phyloP scores from a whole-genome alignment of 2,329 filamentous ascomycete species.

The Magnaporthiopsis incrustans region DNA sequence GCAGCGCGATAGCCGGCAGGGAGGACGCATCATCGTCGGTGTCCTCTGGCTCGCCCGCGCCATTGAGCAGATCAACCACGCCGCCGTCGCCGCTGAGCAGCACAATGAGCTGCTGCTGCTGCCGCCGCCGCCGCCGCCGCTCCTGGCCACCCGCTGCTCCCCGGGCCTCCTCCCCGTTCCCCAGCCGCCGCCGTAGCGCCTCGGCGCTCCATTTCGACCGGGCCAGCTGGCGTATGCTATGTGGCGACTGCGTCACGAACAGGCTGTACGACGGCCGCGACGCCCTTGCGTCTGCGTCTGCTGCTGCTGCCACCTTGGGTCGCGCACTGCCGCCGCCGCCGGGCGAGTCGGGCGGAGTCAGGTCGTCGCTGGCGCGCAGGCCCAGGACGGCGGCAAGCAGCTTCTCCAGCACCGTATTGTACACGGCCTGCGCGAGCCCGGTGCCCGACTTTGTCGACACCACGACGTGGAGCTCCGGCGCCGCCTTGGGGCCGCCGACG shows the following conservation, averaged over 20 bases:
- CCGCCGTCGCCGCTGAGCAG: slow-evolving; percentile 86
- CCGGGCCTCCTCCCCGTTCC: slow-evolving; percentile 13
- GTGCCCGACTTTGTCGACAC: slow-evolving; percentile 61
- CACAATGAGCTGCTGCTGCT: slow-evolving; percentile 51
- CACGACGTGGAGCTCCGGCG: slow-evolving; percentile 48
- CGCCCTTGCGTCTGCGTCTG: not conserved
- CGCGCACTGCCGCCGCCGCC: not conserved
- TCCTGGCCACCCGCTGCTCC: no score
- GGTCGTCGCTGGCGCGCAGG: slow-evolving; percentile 18
- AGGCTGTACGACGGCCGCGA: slow-evolving; percentile 33
- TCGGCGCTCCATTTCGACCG: slow-evolving; percentile 19
- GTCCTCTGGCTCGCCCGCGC: slow-evolving; percentile 20
- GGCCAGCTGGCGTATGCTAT: slow-evolving; percentile 59
- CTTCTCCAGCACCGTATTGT: slow-evolving; percentile 44
- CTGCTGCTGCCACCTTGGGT: not conserved
- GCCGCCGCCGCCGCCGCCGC: slow-evolving; percentile 5
- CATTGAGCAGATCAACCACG: slow-evolving; percentile 73
- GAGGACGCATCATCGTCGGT: slow-evolving; percentile 14
- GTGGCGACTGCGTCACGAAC: slow-evolving; percentile 53
- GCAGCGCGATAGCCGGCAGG: slow-evolving; percentile 39
- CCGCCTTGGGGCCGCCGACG: not conserved
- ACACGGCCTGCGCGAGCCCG: slow-evolving; percentile 48
- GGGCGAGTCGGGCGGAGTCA: slow-evolving; percentile 1
- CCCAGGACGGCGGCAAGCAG: slow-evolving; percentile 38
- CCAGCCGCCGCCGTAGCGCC: slow-evolving; percentile 12